These are phyloP conservation scores for Agrocybe praecox DNA, from an alignment of 768 basidiomycete species.

Conservation along the genomic window DNA sequence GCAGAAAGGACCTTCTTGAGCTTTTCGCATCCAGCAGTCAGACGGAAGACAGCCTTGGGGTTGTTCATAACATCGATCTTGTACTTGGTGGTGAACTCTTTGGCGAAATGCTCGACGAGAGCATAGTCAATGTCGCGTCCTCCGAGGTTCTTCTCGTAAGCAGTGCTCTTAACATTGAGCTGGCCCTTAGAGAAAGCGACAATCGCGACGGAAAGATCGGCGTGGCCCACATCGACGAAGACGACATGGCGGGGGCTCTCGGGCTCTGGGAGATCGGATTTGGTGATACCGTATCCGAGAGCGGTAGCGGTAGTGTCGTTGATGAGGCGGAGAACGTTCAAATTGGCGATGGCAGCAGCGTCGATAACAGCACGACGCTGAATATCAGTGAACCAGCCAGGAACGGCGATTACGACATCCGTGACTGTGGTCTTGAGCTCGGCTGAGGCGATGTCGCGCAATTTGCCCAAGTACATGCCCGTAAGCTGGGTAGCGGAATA, in stretches of 20 bases:
- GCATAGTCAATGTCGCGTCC: slow-evolving; percentile 96
- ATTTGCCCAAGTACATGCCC: slow-evolving; percentile 88
- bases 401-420: slow-evolving; percentile 95
- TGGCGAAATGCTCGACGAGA: slow-evolving; percentile 85
- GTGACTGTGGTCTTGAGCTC: slow-evolving; percentile 88
- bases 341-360: slow-evolving; percentile 85
- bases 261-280: slow-evolving; percentile 88
- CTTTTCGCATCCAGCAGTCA: slow-evolving; percentile 85
- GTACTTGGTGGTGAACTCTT: slow-evolving; percentile 96
- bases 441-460: slow-evolving; percentile 81
- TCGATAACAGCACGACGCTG: slow-evolving; percentile 91
- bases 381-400: slow-evolving; percentile 94
- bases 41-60: slow-evolving; percentile 93
- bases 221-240: slow-evolving; percentile 96
- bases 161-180: slow-evolving; percentile 82
- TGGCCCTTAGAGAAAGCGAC: slow-evolving; percentile 95
- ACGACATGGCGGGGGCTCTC: slow-evolving; percentile 85
- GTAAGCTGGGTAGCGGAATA: slow-evolving; percentile 92
- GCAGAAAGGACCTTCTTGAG: slow-evolving; percentile 97
- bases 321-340: slow-evolving; percentile 92
- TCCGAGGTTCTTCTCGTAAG: slow-evolving; percentile 92
- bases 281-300: slow-evolving; percentile 98
- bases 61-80: slow-evolving; percentile 93
- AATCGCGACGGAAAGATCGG: slow-evolving; percentile 82
- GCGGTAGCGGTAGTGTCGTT: slow-evolving; percentile 97